These are phyloP conservation scores for Pleurotus tuber-regium DNA, from an alignment of 768 basidiomycete species.

Conservation along the genomic window DNA sequence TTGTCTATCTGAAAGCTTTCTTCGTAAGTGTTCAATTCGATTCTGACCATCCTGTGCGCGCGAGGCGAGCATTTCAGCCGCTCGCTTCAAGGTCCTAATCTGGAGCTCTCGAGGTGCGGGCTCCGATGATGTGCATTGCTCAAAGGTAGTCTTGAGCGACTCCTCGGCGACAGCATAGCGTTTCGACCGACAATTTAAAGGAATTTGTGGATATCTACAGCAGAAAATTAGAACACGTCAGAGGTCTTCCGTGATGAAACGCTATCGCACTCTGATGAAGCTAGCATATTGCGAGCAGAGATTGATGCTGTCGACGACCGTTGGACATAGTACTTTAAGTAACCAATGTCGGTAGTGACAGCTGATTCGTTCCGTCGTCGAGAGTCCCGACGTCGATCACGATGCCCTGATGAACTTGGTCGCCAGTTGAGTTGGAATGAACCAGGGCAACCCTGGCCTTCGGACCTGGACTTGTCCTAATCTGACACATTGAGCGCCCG, in stretches of 20 bases:
- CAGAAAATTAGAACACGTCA: too few species aligned
- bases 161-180: conserved; percentile 46
- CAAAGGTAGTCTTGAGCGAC: conserved; percentile 34
- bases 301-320: neutral
- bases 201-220: too few species aligned
- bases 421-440: too few species aligned
- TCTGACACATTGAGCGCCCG: too few species aligned
- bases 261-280: neutral
- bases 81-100: conserved; percentile 42
- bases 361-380: conserved; percentile 4
- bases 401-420: too few species aligned
- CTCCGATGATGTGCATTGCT: conserved; percentile 27
- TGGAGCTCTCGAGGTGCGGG: conserved; percentile 42
- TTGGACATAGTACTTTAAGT: conserved; percentile 1
- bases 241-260: neutral
- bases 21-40: conserved; percentile 24
- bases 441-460: too few species aligned
- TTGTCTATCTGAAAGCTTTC: conserved; percentile 14
- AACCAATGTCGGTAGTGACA: neutral
- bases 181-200: conserved; percentile 18
- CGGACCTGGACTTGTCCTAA: too few species aligned
- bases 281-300: conserved; percentile 2
- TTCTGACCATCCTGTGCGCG: conserved; percentile 42
- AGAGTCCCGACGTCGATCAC: conserved; percentile 3
- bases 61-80: conserved; percentile 38